Evolutionary conservation across 1,284 basidiomycete genomes (phyloP).

Genomic region (Sporisorium graminicola): DNA sequence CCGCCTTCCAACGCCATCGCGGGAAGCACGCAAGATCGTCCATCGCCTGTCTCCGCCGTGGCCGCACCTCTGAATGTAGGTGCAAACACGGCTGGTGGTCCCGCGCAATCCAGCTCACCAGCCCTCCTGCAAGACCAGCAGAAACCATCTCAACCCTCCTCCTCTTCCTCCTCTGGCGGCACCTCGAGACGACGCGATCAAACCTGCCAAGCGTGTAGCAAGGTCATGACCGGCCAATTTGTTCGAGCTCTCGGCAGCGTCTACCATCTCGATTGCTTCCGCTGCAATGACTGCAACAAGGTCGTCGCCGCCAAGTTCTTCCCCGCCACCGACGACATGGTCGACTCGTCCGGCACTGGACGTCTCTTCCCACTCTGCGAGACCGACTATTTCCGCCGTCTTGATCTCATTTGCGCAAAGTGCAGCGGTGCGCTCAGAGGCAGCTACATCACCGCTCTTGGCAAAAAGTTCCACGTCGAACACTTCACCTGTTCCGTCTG

Average conservation of each 20-base stretch:
- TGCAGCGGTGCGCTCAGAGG: conserved; percentile 93
- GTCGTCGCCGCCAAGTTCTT: conserved; percentile 99
- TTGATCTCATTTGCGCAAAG: conserved; percentile 96
- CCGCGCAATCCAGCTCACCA: not conserved
- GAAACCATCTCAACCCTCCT: conserved; percentile 12
- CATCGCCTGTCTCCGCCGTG: conserved; percentile 5
- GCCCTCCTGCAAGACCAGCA: conserved; percentile 9
- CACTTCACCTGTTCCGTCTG: conserved; percentile 99
- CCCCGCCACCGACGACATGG: conserved; percentile 74
- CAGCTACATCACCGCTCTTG: conserved; percentile 99
- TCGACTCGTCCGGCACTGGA: conserved; percentile 76
- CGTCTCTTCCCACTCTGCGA: conserved; percentile 77
- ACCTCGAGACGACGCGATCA: conserved; percentile 53
- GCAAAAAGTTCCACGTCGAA: conserved; percentile 99
- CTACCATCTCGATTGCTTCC: conserved; percentile 96
- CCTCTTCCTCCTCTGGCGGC: conserved; percentile 11
- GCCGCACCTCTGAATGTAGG: not conserved
- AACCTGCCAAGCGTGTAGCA: conserved; percentile 60
- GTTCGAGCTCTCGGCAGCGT: conserved; percentile 94
- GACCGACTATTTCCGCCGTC: conserved; percentile 93
- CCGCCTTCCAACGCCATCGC: conserved; percentile 30
- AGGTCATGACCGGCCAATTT: conserved; percentile 86
- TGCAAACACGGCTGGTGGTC: not conserved
- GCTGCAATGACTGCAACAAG: conserved; percentile 90
- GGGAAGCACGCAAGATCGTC: not conserved